Evolutionary conservation across 1,139 yeast genomes (phyloP).

Genomic region (Taphrina wiesneri): DNA sequence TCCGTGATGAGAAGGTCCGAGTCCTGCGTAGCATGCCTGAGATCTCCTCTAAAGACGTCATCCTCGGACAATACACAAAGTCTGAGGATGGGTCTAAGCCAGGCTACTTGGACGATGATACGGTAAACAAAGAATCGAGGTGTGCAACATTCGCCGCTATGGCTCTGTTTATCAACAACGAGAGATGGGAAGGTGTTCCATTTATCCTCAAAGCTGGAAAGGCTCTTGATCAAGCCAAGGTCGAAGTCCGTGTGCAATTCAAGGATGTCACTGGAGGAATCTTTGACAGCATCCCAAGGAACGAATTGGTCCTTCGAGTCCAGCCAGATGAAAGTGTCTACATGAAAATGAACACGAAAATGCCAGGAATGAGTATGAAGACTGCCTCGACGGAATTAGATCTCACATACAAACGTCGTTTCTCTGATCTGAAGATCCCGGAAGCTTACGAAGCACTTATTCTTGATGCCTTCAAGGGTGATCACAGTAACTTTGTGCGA

Average conservation of each 20-base stretch:
- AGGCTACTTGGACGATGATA: constrained; percentile 85
- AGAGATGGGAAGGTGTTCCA: constrained; percentile 98
- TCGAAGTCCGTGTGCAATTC: constrained; percentile 90
- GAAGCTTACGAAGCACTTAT: constrained; percentile 96
- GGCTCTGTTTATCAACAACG: constrained; percentile 74
- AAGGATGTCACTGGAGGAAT: constrained; percentile 82
- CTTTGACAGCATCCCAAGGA: constrained; percentile 77
- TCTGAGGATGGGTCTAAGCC: constrained; percentile 89
- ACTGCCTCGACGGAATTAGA: constrained; percentile 87
- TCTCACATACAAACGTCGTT: constrained; percentile 78
- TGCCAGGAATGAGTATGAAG: constrained; percentile 83
- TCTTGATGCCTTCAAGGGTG: constrained; percentile 85
- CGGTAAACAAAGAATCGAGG: constrained; percentile 78
- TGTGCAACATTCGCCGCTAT: constrained; percentile 93
- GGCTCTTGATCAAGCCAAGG: constrained; percentile 55
- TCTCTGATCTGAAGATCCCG: constrained; percentile 79
- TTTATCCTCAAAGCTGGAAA: constrained; percentile 94
- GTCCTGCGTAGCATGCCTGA: constrained; percentile 78
- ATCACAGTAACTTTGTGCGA: constrained; percentile 95
- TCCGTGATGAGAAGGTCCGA: constrained; percentile 94
- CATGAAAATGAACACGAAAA: constrained; percentile 85
- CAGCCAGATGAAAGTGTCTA: constrained; percentile 96
- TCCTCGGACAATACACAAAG: constrained; percentile 83
- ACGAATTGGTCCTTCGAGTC: constrained; percentile 87
- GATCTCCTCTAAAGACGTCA: constrained; percentile 63